Percentiles rank a stretch among this genome's conserved stretches.
Conservation (phyloP, 1,139 yeast genomes). For the Diutina sp. region DNA sequence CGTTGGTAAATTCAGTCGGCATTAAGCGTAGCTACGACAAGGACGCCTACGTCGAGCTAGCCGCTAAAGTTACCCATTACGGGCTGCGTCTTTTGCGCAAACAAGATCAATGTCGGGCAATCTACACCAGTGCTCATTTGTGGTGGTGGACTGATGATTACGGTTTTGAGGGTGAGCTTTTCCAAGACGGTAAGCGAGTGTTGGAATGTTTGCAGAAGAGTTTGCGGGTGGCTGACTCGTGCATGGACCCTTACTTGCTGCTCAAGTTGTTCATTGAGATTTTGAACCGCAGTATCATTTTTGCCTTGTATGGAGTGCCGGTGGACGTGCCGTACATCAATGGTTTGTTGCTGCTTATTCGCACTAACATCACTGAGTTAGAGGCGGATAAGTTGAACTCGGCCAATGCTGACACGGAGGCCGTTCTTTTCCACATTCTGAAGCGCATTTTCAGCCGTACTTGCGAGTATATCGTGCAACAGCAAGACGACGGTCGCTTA, state of each 20-base stretch:
- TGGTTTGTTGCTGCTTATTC: constrained; percentile 76
- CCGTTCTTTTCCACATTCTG: constrained; percentile 20
- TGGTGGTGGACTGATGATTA: constrained; percentile 60
- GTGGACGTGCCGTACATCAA: constrained; percentile 67
- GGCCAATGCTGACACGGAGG: constrained; percentile 21
- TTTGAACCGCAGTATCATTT: constrained; percentile 72
- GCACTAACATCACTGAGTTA: constrained; percentile 56
- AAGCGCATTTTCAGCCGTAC: constrained; percentile 47
- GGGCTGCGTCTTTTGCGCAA: constrained; percentile 83
- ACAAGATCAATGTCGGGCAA: constrained; percentile 90
- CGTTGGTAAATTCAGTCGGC: constrained; percentile 52
- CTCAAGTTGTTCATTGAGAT: constrained; percentile 82
- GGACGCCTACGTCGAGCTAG: constrained; percentile 68
- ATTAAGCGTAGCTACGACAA: constrained; percentile 41
- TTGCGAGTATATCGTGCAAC: constrained; percentile 49
- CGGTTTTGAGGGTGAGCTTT: constrained; percentile 6
- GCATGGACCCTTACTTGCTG: constrained; percentile 74
- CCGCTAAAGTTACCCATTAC: constrained; percentile 75
- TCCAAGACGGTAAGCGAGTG: constrained; percentile 29
- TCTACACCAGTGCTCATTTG: constrained; percentile 75
- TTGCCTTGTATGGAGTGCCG: constrained; percentile 71
- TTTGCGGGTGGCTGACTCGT: constrained; percentile 81
- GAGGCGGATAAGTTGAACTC: constrained; percentile 14
- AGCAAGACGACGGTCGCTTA: constrained; percentile 56
- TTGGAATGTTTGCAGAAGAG: constrained; percentile 47